Evolutionary conservation across 495 filamentous ascomycete species (phyloP).

Genomic region (Lepidopterella palustris): DNA sequence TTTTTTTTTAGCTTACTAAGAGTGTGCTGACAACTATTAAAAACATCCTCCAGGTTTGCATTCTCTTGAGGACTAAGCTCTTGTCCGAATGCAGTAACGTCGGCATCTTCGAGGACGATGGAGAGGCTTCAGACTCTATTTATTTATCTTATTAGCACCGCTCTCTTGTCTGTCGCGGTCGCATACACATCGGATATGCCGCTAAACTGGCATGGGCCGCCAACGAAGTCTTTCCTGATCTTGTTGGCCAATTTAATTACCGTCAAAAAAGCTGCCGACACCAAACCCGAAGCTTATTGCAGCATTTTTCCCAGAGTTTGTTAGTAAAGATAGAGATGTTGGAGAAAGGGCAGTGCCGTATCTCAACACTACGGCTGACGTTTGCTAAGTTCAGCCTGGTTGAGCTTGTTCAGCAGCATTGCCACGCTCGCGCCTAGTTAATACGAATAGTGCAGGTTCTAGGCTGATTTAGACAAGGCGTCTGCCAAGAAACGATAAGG

Average conservation of each 20-base stretch:
- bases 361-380: too few species aligned
- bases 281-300: background rate
- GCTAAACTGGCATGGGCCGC: background rate
- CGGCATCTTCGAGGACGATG: background rate
- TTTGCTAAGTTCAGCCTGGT: too few species aligned
- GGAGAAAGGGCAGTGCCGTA: too few species aligned
- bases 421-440: too few species aligned
- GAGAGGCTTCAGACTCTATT: background rate
- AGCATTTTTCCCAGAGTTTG: too few species aligned
- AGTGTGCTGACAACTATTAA: background rate
- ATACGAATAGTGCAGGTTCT: too few species aligned
- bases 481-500: too few species aligned
- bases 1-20: background rate
- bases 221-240: background rate
- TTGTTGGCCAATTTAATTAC: background rate
- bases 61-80: background rate
- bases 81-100: background rate
- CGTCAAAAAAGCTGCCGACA: background rate
- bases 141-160: background rate
- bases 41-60: background rate
- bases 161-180: background rate
- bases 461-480: too few species aligned
- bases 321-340: too few species aligned
- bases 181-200: background rate
- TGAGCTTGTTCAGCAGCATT: too few species aligned